These are phyloP conservation scores for Escovopsis sp. DNA, from an alignment of 2,329 filamentous ascomycete genomes.

Conservation along the genomic window DNA sequence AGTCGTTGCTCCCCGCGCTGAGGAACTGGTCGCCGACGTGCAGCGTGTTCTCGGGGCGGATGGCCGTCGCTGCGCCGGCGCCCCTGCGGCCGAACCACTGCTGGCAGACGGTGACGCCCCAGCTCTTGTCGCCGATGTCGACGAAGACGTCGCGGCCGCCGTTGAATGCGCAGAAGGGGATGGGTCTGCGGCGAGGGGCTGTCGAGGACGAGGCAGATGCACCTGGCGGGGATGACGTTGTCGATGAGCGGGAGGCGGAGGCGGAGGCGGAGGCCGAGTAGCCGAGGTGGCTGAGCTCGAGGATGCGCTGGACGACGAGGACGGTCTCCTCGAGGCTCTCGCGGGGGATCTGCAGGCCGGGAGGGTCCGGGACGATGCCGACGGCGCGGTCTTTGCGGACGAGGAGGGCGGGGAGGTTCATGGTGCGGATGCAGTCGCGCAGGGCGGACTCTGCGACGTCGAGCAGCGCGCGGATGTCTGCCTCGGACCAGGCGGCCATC, in stretches of 20 bases:
- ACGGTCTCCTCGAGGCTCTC: slow-evolving; percentile 95
- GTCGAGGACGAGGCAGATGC: slow-evolving; percentile 4
- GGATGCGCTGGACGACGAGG: slow-evolving; percentile 78
- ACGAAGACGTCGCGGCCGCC: slow-evolving; percentile 96
- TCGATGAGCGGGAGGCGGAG: not conserved
- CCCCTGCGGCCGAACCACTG: slow-evolving; percentile 55
- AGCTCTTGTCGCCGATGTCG: slow-evolving; percentile 94
- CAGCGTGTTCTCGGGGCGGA: slow-evolving; percentile 64
- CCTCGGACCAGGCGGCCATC: slow-evolving; percentile 62
- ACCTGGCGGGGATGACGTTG: slow-evolving; percentile 3
- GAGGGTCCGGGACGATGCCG: slow-evolving; percentile 53
- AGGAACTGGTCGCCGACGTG: slow-evolving; percentile 97
- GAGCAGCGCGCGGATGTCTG: slow-evolving; percentile 64
- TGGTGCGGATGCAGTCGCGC: slow-evolving; percentile 61
- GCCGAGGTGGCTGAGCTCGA: slow-evolving; percentile 59
- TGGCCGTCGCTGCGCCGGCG: slow-evolving; percentile 15
- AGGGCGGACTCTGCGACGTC: slow-evolving; percentile 79
- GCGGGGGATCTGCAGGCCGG: slow-evolving; percentile 55
- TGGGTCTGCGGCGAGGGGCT: slow-evolving; percentile 11
- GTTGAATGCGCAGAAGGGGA: slow-evolving; percentile 97
- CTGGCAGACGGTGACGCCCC: slow-evolving; percentile 88
- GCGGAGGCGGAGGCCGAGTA: slow-evolving; percentile 15
- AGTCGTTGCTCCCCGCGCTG: slow-evolving; percentile 90
- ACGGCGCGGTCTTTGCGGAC: slow-evolving; percentile 82
- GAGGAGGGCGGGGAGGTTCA: slow-evolving; percentile 65